Evolutionary conservation across 2,329 filamentous ascomycete genomes (phyloP).

Genomic region (Penicillium frequentans): DNA sequence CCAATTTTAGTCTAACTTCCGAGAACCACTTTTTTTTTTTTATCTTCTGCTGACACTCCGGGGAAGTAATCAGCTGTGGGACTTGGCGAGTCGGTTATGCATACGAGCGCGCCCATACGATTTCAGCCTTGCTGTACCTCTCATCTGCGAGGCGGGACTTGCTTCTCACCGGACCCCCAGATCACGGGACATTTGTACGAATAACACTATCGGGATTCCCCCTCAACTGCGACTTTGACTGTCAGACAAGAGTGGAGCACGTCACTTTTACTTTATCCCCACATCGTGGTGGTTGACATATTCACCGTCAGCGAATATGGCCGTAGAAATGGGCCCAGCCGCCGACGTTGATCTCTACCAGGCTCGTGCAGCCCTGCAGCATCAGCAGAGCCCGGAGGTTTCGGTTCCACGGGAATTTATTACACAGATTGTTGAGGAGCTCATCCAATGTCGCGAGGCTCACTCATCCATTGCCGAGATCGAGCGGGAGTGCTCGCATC

Average conservation of each 20-base stretch:
- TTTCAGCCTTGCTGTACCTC: not conserved
- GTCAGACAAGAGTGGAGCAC: not conserved
- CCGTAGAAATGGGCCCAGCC: constrained; percentile 17
- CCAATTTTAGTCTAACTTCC: not conserved
- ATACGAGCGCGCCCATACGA: not conserved
- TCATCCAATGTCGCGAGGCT: constrained; percentile 22
- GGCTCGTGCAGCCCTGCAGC: constrained; percentile 24
- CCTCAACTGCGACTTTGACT: not conserved
- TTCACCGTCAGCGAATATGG: constrained; percentile 12
- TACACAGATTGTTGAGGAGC: constrained; percentile 23
- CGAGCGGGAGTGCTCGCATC: constrained; percentile 21
- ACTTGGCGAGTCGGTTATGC: not conserved
- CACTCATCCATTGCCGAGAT: constrained; percentile 21
- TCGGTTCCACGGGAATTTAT: constrained; percentile 25
- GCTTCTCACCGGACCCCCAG: not conserved
- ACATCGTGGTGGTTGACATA: not conserved
- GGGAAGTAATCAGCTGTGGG: not conserved
- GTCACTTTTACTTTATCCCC: not conserved
- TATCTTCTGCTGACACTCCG: not conserved
- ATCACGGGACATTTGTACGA: not conserved
- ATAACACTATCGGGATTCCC: not conserved
- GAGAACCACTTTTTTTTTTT: not conserved
- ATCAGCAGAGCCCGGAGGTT: constrained; percentile 20
- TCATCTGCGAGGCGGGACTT: not conserved
- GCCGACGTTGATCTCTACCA: constrained; percentile 24